phyloP scores from a whole-genome alignment of 805 yeast species.

The Starmerella lactis-condensi region DNA sequence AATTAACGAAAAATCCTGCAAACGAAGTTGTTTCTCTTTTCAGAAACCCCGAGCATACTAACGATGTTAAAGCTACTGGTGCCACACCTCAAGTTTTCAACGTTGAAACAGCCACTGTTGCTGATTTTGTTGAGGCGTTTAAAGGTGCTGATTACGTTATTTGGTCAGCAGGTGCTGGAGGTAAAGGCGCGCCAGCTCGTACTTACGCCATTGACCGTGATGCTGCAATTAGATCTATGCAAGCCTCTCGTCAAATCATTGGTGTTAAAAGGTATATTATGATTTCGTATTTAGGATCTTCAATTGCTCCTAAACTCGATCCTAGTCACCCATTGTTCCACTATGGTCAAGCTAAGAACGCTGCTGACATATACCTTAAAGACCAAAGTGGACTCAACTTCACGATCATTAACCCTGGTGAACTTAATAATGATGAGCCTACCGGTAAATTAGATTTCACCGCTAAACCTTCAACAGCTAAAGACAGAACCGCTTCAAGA shows the following conservation, averaged over 20 bases:
- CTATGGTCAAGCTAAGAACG: constrained; percentile 43
- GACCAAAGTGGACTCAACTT: constrained; percentile 27
- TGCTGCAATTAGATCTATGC: constrained; percentile 39
- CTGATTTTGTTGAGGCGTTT: constrained; percentile 25
- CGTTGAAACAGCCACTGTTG: constrained; percentile 21
- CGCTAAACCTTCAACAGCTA: constrained; percentile 10
- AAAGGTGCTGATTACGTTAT: constrained; percentile 38
- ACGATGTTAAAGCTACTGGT: constrained; percentile 25
- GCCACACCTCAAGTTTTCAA: constrained; percentile 25
- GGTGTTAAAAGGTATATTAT: constrained; percentile 31
- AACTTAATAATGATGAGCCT: constrained; percentile 25
- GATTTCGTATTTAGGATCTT: constrained; percentile 39
- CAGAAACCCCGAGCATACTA: constrained; percentile 30
- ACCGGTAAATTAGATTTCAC: constrained; percentile 28
- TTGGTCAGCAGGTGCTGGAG: constrained; percentile 46
- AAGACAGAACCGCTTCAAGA: constrained; percentile 23
- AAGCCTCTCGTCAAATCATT: constrained; percentile 31
- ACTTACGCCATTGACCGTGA: constrained; percentile 41
- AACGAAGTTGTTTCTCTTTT: constrained; percentile 27
- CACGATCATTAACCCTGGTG: constrained; percentile 41
- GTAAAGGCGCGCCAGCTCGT: constrained; percentile 28
- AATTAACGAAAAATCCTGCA: constrained; percentile 19
- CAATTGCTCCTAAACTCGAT: constrained; percentile 30
- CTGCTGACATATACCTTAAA: constrained; percentile 35
- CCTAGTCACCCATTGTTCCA: constrained; percentile 25